Evolutionary conservation across 2,329 filamentous ascomycete species (phyloP).

Genomic region (Cyphellophora attinorum): DNA sequence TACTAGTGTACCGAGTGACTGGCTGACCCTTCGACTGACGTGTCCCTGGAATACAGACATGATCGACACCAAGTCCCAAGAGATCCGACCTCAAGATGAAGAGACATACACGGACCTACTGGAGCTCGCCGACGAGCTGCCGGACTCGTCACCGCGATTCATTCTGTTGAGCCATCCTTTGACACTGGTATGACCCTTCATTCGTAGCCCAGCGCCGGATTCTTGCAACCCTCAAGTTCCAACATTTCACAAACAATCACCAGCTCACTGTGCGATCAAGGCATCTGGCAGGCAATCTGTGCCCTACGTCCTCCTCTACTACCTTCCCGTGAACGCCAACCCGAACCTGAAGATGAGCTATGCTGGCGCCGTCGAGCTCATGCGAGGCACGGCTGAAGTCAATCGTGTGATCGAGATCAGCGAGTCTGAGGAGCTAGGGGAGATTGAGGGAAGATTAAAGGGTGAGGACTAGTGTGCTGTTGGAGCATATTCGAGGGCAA

Average conservation of each 20-base stretch:
- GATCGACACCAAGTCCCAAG: constrained; percentile 82
- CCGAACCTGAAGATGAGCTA: constrained; percentile 84
- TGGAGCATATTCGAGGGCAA: too few species aligned
- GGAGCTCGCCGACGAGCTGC: constrained; percentile 77
- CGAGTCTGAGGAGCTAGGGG: constrained; percentile 67
- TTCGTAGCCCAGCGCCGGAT: neutral
- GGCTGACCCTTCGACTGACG: neutral
- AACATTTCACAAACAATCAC: neutral
- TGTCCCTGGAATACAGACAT: constrained; percentile 49
- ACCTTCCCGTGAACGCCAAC: constrained; percentile 86
- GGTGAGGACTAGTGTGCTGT: constrained; percentile 24
- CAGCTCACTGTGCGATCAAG: constrained; percentile 32
- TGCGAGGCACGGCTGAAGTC: constrained; percentile 89
- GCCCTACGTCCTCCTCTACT: constrained; percentile 91
- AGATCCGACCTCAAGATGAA: constrained; percentile 76
- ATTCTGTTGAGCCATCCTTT: constrained; percentile 85
- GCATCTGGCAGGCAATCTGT: constrained; percentile 74
- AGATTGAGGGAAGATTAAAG: constrained; percentile 61
- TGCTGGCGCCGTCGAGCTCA: constrained; percentile 88
- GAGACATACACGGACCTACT: constrained; percentile 73
- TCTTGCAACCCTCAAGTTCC: neutral
- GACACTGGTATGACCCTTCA: constrained; percentile 55
- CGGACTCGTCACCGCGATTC: constrained; percentile 83
- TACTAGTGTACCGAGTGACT: too few species aligned
- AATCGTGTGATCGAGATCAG: constrained; percentile 78